Evolutionary conservation across 257 asterid species (phyloP).

Genomic region (Pogostemon cablin): DNA sequence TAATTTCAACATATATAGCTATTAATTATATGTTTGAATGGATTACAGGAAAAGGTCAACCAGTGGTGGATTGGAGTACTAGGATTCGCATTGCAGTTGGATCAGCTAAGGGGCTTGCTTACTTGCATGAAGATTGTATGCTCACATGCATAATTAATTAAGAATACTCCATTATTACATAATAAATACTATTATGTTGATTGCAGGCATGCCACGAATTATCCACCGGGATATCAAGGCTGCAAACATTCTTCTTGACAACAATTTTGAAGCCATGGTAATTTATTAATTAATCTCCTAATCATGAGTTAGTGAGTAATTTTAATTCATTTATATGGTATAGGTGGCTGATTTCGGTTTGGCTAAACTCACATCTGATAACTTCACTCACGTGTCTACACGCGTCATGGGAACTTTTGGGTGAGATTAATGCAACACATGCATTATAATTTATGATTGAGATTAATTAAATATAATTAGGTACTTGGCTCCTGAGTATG

Average conservation of each 20-base stretch:
- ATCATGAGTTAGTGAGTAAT: neutral
- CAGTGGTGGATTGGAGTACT: conserved; percentile 72
- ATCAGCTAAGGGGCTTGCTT: conserved; percentile 92
- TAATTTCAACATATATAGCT: too few species aligned
- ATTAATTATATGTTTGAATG: neutral
- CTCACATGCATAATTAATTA: neutral
- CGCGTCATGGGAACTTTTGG: conserved; percentile 99
- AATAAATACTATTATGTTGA: neutral
- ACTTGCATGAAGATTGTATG: conserved; percentile 94
- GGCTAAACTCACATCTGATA: conserved; percentile 90
- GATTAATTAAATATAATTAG: conserved; percentile 32
- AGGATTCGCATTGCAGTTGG: conserved; percentile 89
- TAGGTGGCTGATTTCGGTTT: conserved; percentile 98
- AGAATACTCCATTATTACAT: neutral
- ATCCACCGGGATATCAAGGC: conserved; percentile 69
- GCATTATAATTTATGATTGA: neutral
- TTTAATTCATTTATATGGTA: conserved; percentile 2
- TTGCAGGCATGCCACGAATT: conserved; percentile 56
- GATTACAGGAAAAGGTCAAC: conserved; percentile 66
- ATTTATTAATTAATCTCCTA: neutral
- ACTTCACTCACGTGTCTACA: conserved; percentile 85
- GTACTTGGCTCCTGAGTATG: conserved; percentile 94
- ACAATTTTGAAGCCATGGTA: conserved; percentile 70
- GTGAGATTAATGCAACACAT: conserved; percentile 33
- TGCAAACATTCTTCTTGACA: conserved; percentile 62